These are phyloP conservation scores for Lentinula guzmanii DNA, from an alignment of 768 basidiomycete species.

Conservation along the genomic window DNA sequence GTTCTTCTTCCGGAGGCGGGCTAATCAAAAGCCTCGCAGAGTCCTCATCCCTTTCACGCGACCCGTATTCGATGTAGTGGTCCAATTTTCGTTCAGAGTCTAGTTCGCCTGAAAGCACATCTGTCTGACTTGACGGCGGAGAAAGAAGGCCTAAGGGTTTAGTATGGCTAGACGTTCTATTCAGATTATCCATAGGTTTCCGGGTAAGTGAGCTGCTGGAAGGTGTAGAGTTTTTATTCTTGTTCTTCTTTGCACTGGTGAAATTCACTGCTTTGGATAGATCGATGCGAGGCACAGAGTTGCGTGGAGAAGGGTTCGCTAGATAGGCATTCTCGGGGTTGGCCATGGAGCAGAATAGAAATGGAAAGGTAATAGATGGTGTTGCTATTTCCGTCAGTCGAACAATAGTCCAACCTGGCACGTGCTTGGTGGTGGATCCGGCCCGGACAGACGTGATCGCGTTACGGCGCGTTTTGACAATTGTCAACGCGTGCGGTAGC, in stretches of 20 bases:
- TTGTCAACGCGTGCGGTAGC: neutral
- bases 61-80: neutral
- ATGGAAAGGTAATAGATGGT: neutral
- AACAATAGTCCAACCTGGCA: neutral
- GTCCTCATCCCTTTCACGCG: constrained; percentile 8
- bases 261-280: neutral
- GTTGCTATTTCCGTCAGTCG: neutral
- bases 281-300: constrained; percentile 1
- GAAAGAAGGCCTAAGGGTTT: constrained; percentile 5
- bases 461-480: neutral
- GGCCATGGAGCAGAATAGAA: neutral
- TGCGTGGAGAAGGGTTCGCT: neutral
- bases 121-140: constrained; percentile 6
- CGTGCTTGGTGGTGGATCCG: neutral
- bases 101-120: neutral
- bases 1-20: constrained; percentile 56
- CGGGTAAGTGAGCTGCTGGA: neutral
- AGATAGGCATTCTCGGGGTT: neutral
- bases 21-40: constrained; percentile 38
- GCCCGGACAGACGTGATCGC: neutral
- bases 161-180: neutral
- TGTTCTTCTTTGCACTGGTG: constrained; percentile 2
- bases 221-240: neutral
- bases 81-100: neutral
- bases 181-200: constrained; percentile 1